Evolutionary conservation across 2,329 filamentous ascomycete species (phyloP), one percentile per base, ranked within the genome.

Genomic region (Monosporascus cannonballus): DNA sequence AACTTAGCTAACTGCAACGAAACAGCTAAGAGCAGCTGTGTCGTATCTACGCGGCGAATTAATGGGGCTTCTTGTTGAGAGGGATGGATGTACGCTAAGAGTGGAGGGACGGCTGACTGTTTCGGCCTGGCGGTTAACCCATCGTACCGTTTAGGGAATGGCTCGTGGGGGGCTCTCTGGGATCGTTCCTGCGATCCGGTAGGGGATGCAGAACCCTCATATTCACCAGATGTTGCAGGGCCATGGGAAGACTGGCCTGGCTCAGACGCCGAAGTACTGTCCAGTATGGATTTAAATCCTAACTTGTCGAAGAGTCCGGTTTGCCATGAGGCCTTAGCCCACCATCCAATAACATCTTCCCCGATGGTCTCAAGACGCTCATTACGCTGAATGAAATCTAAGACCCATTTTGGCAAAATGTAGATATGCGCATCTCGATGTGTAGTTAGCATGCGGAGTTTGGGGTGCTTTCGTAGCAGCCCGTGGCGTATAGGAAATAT

Each of bases 251-350:
- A 65, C 5, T 65, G 61, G 3, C 71, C 70, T 39, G 71, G 72
- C n/a, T 73, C 68, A 15, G 71, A 69, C 1, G 71, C 64, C 8
- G 67, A 53, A 66, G 74, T 64, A 17, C 67, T 64, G 15, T 79
- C 76, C 48, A 94, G 76, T 4, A 93, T 80, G 45, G 86, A 77
- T 48, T 81, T 74, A 50, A 96, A 73, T 1, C 85, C 81, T 7
- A 97, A 77, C 69, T 96, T 96, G 49, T 87, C 83, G 1, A 81
- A 83, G 3, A 96, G 75, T 0, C 90, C 89, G 3, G 81, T 76
- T 69, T 97, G 92, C 94, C 94, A 99, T 51, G 85, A 85, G 1
- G 93, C 85, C 69, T 97, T 97, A 36, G 92, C 90, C 91, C 92
- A 96, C 88, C 90, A 96, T 6, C 92, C 91, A 17, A 97, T 76